phyloP scores from a whole-genome alignment of 164 flowering plant species.

The Liriodendron chinense region DNA sequence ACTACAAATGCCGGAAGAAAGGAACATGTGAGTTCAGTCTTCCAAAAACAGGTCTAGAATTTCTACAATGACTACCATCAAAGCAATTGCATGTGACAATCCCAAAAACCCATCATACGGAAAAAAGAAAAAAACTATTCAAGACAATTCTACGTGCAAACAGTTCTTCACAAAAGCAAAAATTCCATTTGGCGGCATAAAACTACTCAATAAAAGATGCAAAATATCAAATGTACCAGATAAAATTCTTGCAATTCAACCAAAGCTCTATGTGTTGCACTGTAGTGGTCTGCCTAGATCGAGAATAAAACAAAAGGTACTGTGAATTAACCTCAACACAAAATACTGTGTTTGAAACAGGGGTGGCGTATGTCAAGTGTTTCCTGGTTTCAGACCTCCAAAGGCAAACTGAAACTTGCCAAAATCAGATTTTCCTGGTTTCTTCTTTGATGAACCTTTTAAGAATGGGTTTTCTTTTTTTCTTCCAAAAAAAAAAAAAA shows the following conservation, averaged over 20 bases:
- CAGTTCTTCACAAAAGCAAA: too few species aligned
- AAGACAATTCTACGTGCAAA: too few species aligned
- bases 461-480: not conserved
- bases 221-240: not conserved
- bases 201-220: not conserved
- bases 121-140: not conserved
- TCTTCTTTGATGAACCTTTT: not conserved
- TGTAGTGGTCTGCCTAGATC: not conserved
- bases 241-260: not conserved
- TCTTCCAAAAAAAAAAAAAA: not conserved
- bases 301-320: not conserved
- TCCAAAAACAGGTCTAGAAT: not conserved
- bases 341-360: not conserved
- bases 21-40: not conserved
- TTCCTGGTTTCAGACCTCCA: not conserved
- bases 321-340: not conserved
- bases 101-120: not conserved
- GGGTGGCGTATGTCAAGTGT: not conserved
- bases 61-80: not conserved
- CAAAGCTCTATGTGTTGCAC: not conserved
- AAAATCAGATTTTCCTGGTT: not conserved
- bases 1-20: constrained; percentile 4
- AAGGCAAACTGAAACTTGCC: not conserved
- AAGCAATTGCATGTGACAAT: not conserved
- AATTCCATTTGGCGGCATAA: too few species aligned